These are phyloP conservation scores for Coniosporium apollinis DNA, from an alignment of 495 filamentous ascomycete species.

Conservation along the genomic window DNA sequence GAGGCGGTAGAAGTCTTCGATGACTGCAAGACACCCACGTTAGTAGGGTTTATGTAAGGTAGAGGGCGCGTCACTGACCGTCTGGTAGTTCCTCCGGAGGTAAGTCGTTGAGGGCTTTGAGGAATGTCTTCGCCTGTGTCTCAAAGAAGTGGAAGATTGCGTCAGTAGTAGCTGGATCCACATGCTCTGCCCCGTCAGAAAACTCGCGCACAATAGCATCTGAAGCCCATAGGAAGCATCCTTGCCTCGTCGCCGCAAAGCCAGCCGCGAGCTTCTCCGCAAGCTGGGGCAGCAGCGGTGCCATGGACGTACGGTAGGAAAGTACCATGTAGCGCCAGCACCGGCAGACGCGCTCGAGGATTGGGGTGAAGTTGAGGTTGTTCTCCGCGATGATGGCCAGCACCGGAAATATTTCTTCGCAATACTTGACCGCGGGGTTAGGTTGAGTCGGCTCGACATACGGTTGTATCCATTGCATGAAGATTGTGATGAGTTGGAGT, in stretches of 20 bases:
- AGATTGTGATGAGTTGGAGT: constrained; percentile 79
- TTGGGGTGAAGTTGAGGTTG: constrained; percentile 68
- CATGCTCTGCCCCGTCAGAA: constrained; percentile 67
- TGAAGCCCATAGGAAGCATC: constrained; percentile 95
- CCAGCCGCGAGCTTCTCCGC: constrained; percentile 74
- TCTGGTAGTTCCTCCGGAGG: constrained; percentile 80
- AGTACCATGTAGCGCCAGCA: constrained; percentile 95
- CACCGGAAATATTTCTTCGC: constrained; percentile 78
- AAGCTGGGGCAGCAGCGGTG: constrained; percentile 65
- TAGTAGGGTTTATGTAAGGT: constrained; percentile 3
- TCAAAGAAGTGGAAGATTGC: constrained; percentile 91
- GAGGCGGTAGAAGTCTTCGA: constrained; percentile 96
- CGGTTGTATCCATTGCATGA: constrained; percentile 64
- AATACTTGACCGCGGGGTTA: constrained; percentile 92
- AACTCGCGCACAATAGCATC: constrained; percentile 91
- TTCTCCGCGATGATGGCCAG: constrained; percentile 68
- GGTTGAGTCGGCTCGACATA: constrained; percentile 52
- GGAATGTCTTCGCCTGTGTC: constrained; percentile 71
- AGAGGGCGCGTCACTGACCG: constrained; percentile 26
- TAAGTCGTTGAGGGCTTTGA: constrained; percentile 74
- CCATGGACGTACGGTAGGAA: constrained; percentile 79
- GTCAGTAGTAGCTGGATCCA: constrained; percentile 67
- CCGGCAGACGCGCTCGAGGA: constrained; percentile 82
- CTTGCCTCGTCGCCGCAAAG: constrained; percentile 74
- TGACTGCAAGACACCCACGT: constrained; percentile 39